Percentiles rank a stretch among this genome's conserved stretches.
Evolutionary conservation across 768 basidiomycete species (phyloP).

Genomic region (Rhodotorula diobovata): DNA sequence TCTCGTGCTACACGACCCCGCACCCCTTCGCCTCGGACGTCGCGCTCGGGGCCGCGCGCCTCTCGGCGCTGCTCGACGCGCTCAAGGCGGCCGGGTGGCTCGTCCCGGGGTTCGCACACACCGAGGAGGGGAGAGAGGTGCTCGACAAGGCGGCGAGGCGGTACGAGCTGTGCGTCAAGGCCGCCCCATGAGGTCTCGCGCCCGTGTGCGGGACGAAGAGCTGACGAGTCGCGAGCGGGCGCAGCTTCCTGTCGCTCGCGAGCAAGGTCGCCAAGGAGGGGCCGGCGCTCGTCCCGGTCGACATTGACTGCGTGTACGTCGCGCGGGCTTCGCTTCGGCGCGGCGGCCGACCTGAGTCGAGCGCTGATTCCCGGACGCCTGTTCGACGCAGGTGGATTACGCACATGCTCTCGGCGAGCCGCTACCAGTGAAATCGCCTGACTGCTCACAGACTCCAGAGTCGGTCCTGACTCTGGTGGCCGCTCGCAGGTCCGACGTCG

Average conservation of each 20-base stretch:
- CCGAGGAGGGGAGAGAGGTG: neutral
- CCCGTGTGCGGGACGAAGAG: too few species aligned
- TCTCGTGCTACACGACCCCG: neutral
- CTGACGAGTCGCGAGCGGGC: too few species aligned
- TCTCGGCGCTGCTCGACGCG: neutral
- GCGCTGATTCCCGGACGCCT: neutral
- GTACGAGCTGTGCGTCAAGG: neutral
- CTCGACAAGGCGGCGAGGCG: neutral
- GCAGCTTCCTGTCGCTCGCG: neutral
- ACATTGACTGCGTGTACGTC: constrained; percentile 10
- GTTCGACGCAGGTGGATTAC: constrained; percentile 1
- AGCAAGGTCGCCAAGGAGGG: neutral
- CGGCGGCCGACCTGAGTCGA: neutral
- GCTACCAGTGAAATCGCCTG: neutral
- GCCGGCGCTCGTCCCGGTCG: neutral
- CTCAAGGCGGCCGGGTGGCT: neutral
- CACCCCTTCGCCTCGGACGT: neutral
- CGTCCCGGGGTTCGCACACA: neutral
- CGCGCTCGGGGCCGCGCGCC: neutral
- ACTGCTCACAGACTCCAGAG: neutral
- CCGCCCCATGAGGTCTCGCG: too few species aligned
- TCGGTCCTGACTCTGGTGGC: neutral
- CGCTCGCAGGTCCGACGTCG: neutral
- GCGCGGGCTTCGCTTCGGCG: neutral
- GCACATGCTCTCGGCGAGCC: neutral